These are phyloP conservation scores for Colletotrichum sp. DNA, from an alignment of 2,329 filamentous ascomycete genomes.

Conservation along the genomic window DNA sequence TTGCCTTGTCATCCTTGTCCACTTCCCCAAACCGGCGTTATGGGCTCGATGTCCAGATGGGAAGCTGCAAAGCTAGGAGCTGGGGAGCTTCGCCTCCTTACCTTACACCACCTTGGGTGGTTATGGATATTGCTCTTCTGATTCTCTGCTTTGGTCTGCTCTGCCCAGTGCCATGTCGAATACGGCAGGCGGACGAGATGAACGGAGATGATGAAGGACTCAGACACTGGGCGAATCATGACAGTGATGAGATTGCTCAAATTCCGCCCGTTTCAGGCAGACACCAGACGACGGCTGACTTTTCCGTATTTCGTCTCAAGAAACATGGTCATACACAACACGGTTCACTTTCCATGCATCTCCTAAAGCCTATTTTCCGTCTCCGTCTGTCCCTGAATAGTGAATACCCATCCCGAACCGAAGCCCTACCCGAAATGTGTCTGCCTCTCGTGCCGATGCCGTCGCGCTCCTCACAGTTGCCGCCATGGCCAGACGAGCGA, in stretches of 20 bases:
- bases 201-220: neutral
- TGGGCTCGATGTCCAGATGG: neutral
- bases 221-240: neutral
- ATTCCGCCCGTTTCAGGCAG: conserved; percentile 10
- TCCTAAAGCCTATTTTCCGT: neutral
- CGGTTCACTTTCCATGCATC: neutral
- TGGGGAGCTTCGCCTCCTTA: neutral
- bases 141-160: neutral
- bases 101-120: neutral
- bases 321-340: neutral
- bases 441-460: neutral
- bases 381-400: neutral
- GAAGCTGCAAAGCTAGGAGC: neutral
- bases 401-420: neutral
- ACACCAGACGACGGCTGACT: conserved; percentile 9
- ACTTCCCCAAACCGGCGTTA: neutral
- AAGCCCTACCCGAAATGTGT: neutral
- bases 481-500: neutral
- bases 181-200: neutral
- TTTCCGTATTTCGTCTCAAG: neutral
- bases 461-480: neutral
- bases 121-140: neutral
- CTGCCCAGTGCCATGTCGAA: neutral
- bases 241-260: neutral
- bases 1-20: neutral